Conservation (phyloP, 176 grass and related monocot species). For the Carex parvula region DNA sequence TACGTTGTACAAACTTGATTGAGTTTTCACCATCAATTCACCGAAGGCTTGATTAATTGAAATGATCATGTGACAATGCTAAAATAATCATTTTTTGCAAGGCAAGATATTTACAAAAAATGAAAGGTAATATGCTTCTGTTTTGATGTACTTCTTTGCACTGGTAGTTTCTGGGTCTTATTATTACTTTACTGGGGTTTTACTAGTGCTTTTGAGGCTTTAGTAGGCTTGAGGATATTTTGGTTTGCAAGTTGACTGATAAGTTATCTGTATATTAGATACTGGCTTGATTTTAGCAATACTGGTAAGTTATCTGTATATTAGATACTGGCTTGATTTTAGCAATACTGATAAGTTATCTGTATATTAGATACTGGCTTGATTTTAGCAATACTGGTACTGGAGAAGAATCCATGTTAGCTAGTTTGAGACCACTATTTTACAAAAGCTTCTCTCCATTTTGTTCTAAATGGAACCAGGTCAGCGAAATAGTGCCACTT, state of each 20-base stretch:
- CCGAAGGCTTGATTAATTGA: conserved; percentile 21
- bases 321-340: no score
- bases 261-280: no score
- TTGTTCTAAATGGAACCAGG: background rate
- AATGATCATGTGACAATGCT: conserved; percentile 40
- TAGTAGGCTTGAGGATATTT: background rate
- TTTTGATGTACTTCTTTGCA: background rate
- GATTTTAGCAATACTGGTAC: background rate
- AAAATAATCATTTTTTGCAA: conserved; percentile 22
- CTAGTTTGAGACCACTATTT: background rate
- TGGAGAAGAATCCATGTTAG: background rate
- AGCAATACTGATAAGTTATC: no score
- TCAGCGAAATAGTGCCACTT: background rate
- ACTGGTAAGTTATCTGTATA: no score
- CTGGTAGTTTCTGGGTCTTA: background rate
- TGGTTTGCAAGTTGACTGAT: no score
- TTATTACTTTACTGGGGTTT: background rate
- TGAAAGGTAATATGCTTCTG: background rate
- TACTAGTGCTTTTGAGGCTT: background rate
- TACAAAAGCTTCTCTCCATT: background rate
- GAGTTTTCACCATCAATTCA: conserved; percentile 18
- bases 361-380: no score
- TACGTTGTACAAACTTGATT: conserved; percentile 38
- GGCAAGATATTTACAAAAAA: no score
- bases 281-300: no score